Evolutionary conservation across 1,284 basidiomycete species (phyloP).

Genomic region (Moesziomyces parantarcticus): DNA sequence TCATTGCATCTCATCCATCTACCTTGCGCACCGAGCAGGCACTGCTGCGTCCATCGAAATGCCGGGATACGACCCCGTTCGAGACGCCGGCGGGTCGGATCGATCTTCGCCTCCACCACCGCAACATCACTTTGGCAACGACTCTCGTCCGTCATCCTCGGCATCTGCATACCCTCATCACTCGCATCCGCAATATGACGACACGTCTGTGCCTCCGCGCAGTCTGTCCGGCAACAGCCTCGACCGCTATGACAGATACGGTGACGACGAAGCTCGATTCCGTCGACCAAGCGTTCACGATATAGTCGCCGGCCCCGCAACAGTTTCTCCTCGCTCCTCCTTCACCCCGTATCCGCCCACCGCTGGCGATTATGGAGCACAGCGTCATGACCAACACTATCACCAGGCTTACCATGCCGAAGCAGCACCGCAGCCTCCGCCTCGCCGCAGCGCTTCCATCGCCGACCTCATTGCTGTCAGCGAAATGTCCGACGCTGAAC

Average conservation of each 20-base stretch:
- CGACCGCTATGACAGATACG: conserved; percentile 13
- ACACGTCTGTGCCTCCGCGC: neutral
- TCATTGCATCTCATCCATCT: neutral
- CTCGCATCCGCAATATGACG: conserved; percentile 6
- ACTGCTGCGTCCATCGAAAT: neutral
- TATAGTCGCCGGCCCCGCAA: neutral
- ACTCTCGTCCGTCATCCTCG: conserved; percentile 19
- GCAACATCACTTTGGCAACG: conserved; percentile 8
- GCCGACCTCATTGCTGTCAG: conserved; percentile 45
- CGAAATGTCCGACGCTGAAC: conserved; percentile 43
- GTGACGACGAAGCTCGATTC: conserved; percentile 7
- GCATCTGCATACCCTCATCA: conserved; percentile 11
- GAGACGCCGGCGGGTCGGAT: conserved; percentile 35
- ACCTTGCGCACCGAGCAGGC: no score
- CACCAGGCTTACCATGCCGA: conserved; percentile 22
- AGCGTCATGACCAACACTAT: conserved; percentile 19
- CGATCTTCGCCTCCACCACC: conserved; percentile 25
- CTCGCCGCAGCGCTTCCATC: conserved; percentile 38
- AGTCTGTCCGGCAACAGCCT: conserved; percentile 19
- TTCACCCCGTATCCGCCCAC: conserved; percentile 8
- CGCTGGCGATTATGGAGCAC: conserved; percentile 14
- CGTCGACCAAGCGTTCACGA: conserved; percentile 15
- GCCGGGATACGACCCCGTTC: conserved; percentile 35
- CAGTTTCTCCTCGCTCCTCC: conserved; percentile 22
- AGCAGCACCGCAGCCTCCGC: conserved; percentile 8